Percentiles rank a stretch among this genome's conserved stretches.
Evolutionary conservation across 1,284 basidiomycete species (phyloP).

Genomic region (Ceratobasidium sp.): DNA sequence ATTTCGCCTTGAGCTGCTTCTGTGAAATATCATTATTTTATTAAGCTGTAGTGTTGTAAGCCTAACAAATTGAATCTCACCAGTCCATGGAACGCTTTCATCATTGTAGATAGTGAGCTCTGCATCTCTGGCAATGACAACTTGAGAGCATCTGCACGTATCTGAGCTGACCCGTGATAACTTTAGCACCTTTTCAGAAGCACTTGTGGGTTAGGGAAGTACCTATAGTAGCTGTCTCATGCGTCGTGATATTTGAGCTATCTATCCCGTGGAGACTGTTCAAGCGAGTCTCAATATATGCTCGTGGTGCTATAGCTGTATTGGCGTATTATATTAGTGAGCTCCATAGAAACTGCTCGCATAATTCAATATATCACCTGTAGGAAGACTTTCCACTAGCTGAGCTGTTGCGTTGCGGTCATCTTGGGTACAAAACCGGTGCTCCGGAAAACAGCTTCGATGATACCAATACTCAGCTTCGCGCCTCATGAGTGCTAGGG

Average conservation of each 20-base stretch:
- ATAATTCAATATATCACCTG: too few species aligned
- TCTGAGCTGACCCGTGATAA: not conserved
- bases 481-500: constrained; percentile 1
- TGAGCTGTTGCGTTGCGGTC: not conserved
- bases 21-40: not conserved
- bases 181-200: not conserved
- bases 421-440: not conserved
- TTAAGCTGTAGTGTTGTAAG: not conserved
- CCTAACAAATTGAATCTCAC: not conserved
- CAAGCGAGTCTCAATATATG: not conserved
- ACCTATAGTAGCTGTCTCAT: not conserved
- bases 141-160: not conserved
- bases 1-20: not conserved
- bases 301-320: not conserved
- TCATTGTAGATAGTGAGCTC: not conserved
- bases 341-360: too few species aligned
- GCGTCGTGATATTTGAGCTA: not conserved
- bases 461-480: constrained; percentile 26
- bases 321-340: not conserved
- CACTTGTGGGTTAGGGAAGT: not conserved
- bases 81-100: not conserved
- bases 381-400: not conserved
- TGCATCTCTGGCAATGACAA: not conserved
- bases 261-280: not conserved
- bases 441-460: not conserved